A percentile compares a stretch with the other conserved stretches of the same genome.
Conservation (phyloP, 345 rosid species). For the Geranium rotundifolium region DNA sequence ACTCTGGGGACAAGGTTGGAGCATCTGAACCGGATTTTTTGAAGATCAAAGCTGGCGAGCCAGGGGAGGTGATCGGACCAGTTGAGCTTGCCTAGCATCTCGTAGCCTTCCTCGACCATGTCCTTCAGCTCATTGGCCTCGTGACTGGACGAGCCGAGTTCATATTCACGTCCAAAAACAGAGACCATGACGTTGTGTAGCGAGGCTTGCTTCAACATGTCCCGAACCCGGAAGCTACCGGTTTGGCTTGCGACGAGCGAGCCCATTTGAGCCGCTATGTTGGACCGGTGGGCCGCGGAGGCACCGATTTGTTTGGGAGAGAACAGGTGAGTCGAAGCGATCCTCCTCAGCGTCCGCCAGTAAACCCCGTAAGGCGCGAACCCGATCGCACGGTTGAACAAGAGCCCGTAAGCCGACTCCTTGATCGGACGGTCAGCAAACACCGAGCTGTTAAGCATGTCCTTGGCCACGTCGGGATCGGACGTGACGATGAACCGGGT, state of each 20-base stretch:
- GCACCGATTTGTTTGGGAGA: constrained; percentile 32
- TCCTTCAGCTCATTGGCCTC: constrained; percentile 23
- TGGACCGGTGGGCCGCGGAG: constrained; percentile 21
- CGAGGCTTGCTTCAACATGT: constrained; percentile 26
- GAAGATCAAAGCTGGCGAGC: constrained; percentile 33
- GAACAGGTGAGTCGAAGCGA: constrained; percentile 40
- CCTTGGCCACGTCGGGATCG: constrained; percentile 41
- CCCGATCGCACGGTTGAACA: constrained; percentile 47
- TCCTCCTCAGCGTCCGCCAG: constrained; percentile 38
- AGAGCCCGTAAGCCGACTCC: constrained; percentile 36
- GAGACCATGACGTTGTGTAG: constrained; percentile 46
- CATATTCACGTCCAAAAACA: constrained; percentile 35
- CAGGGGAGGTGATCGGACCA: constrained; percentile 52
- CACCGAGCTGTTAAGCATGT: constrained; percentile 34
- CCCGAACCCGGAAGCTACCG: constrained; percentile 17
- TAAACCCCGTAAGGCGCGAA: constrained; percentile 48
- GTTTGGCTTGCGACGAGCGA: constrained; percentile 9
- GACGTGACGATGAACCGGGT: constrained; percentile 26
- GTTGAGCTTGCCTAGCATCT: constrained; percentile 32
- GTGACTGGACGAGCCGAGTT: constrained; percentile 5
- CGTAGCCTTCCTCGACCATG: constrained; percentile 45
- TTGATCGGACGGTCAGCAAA: constrained; percentile 47
- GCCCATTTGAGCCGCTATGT: constrained; percentile 31
- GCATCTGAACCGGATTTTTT: constrained; percentile 34
- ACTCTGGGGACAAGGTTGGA: constrained; percentile 32